A percentile compares a stretch with the other conserved stretches of the same genome.
These are phyloP conservation scores for Sporothrix dimorphospora DNA, from an alignment of 2,329 filamentous ascomycete species.

Conservation along the genomic window DNA sequence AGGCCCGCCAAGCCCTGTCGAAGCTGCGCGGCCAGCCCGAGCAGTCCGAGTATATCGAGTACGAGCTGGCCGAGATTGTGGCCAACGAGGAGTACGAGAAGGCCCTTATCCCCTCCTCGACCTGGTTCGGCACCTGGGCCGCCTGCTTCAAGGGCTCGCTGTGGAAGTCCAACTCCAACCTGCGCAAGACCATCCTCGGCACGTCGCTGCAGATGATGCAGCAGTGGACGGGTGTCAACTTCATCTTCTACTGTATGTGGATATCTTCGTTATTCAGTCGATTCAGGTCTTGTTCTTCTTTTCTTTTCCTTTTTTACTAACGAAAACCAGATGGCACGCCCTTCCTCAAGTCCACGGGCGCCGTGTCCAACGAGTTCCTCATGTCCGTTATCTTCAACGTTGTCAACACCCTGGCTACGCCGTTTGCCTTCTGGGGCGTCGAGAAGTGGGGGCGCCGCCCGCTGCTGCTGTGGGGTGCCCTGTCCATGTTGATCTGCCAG, in stretches of 20 bases:
- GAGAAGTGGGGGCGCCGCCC: constrained; percentile 80
- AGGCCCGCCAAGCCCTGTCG: constrained; percentile 64
- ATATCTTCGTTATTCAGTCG: background rate
- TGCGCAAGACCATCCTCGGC: constrained; percentile 71
- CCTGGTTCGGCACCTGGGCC: constrained; percentile 70
- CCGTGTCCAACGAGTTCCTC: constrained; percentile 77
- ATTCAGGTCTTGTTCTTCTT: too few species aligned
- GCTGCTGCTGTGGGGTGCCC: constrained; percentile 76
- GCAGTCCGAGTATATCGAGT: constrained; percentile 74
- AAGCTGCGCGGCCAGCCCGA: constrained; percentile 73
- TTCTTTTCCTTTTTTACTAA: background rate
- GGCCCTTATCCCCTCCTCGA: constrained; percentile 64
- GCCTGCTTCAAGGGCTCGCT: constrained; percentile 70
- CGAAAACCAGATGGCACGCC: constrained; percentile 65
- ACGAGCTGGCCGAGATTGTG: constrained; percentile 81
- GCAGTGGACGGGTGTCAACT: constrained; percentile 86
- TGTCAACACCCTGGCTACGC: constrained; percentile 85
- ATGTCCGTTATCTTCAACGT: constrained; percentile 84
- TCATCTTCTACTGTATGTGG: constrained; percentile 71
- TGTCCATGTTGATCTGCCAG: constrained; percentile 84
- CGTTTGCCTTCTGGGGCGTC: constrained; percentile 83
- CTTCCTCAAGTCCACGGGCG: constrained; percentile 79
- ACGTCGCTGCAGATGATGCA: constrained; percentile 81
- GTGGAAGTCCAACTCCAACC: constrained; percentile 63
- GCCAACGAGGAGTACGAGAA: constrained; percentile 89